Percentiles rank a stretch among this genome's conserved stretches.
These are phyloP conservation scores for Gloeostereum incarnatum DNA, from an alignment of 768 basidiomycete species.

Conservation along the genomic window DNA sequence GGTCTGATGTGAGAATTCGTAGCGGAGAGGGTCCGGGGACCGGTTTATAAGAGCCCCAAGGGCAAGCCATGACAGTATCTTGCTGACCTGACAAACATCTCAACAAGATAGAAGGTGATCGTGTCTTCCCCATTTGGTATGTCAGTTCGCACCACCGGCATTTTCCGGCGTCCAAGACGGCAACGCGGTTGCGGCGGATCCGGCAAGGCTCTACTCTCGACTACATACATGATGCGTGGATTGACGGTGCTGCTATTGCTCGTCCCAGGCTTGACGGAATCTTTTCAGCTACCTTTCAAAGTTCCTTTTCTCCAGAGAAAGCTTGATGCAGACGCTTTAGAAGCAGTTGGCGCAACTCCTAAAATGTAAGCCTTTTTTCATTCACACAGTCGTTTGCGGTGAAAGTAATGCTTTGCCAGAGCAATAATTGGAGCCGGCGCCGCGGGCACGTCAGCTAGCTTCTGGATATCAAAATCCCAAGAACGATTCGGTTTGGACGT, in stretches of 20 bases:
- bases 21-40: not conserved
- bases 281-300: slow-evolving; percentile 41
- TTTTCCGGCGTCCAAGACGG: too few relatives aligned
- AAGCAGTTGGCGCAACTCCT: too few relatives aligned
- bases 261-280: too few relatives aligned
- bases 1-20: slow-evolving; percentile 7
- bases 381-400: too few relatives aligned
- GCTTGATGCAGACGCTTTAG: slow-evolving; percentile 8
- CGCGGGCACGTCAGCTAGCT: slow-evolving; percentile 75
- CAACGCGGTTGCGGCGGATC: not conserved
- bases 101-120: too few relatives aligned
- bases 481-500: slow-evolving; percentile 57
- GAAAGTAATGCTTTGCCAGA: too few relatives aligned
- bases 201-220: not conserved
- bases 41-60: not conserved
- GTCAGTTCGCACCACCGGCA: too few relatives aligned
- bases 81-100: too few relatives aligned
- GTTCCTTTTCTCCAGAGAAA: slow-evolving; percentile 43
- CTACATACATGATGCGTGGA: slow-evolving; percentile 1
- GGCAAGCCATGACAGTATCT: too few relatives aligned
- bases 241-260: not conserved
- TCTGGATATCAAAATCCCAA: slow-evolving; percentile 75
- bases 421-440: slow-evolving; percentile 80
- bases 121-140: too few relatives aligned
- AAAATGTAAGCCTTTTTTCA: too few relatives aligned